Conservation (phyloP, 75 land plant genomes). For the Cryptomeria japonica region DNA sequence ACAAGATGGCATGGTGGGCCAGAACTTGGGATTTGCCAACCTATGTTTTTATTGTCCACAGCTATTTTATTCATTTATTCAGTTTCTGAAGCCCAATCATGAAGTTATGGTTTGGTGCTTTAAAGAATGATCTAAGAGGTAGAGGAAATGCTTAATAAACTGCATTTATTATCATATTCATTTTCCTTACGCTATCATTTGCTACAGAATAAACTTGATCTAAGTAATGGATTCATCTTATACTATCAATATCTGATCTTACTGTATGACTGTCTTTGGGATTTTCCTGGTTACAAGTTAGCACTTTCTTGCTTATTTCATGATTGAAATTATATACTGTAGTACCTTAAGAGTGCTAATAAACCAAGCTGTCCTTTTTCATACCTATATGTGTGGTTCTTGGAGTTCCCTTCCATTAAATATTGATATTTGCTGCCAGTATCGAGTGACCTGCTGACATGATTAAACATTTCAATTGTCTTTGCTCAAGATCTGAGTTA, state of each 20-base stretch:
- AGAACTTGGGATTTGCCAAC: not conserved
- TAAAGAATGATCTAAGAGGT: not conserved
- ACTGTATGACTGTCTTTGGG: not conserved
- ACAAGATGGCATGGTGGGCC: not conserved
- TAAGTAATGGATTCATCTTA: no score
- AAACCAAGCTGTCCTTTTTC: not conserved
- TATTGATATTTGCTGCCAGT: not conserved
- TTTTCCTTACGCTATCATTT: not conserved
- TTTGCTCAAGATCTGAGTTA: not conserved
- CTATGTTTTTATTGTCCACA: not conserved
- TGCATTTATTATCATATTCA: not conserved
- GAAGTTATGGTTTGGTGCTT: not conserved
- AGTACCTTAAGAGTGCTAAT: not conserved
- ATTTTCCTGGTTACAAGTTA: not conserved
- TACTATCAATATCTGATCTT: not conserved
- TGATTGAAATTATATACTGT: not conserved
- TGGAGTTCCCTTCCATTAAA: not conserved
- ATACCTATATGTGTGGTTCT: not conserved
- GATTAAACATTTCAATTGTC: not conserved
- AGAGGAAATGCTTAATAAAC: not conserved
- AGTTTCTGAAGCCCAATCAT: not conserved
- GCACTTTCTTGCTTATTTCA: not conserved
- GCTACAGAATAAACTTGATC: not conserved
- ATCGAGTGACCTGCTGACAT: not conserved
- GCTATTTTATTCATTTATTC: not conserved